These are phyloP conservation scores for Corymbia calophylla DNA, from an alignment of 441 rosid species.

Conservation along the genomic window DNA sequence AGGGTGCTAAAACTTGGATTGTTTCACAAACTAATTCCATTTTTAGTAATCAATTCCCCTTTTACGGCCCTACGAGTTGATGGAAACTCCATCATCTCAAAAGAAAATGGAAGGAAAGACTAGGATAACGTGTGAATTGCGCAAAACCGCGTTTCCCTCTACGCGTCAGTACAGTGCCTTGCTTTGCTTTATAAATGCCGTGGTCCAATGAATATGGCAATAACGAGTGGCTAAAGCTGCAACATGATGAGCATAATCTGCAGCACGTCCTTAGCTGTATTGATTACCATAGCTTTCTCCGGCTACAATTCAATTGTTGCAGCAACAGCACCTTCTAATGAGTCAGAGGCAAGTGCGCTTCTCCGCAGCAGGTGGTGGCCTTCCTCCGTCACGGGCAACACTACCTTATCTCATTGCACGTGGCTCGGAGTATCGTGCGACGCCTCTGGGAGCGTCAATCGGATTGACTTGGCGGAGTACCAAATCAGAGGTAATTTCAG, in stretches of 20 bases:
- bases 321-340: no score
- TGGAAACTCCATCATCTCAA: background rate
- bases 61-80: background rate
- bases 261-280: background rate
- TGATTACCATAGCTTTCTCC: no score
- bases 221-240: background rate
- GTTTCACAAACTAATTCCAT: background rate
- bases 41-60: background rate
- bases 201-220: background rate
- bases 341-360: no score
- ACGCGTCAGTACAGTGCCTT: background rate
- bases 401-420: no score
- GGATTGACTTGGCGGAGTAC: no score
- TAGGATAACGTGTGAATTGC: fast-evolving
- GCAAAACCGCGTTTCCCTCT: background rate
- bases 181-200: no score
- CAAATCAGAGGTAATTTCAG: no score
- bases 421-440: no score
- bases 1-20: background rate
- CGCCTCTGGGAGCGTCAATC: no score
- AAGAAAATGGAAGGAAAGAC: background rate
- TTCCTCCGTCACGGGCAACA: no score
- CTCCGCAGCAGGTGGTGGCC: no score
- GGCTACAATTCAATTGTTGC: no score
- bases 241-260: background rate